Conservation (phyloP, 306 rosid species). For the Medicago ruthenica region DNA sequence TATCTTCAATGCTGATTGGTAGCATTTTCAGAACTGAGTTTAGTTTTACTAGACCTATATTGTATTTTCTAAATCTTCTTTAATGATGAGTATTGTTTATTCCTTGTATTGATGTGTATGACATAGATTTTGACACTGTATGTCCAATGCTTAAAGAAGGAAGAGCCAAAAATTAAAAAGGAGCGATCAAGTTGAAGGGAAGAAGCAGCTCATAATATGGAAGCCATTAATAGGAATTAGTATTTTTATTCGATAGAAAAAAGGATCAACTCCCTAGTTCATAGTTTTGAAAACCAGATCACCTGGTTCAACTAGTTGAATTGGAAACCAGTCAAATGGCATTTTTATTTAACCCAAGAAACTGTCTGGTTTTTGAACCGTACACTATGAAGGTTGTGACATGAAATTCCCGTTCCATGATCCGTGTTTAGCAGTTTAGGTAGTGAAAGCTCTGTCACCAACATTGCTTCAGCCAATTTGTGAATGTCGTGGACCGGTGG, state of each 20-base stretch:
- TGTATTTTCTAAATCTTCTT: constrained; percentile 33
- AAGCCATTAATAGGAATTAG: neutral
- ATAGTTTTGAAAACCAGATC: neutral
- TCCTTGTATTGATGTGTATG: constrained; percentile 23
- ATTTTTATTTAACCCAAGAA: neutral
- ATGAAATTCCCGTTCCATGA: neutral
- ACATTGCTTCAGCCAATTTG: neutral
- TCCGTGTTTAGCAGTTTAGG: constrained; percentile 1
- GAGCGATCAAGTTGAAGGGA: constrained; percentile 13
- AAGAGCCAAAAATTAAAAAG: constrained; percentile 10
- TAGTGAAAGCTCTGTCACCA: neutral
- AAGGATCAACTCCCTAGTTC: constrained; percentile 4
- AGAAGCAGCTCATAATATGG: neutral
- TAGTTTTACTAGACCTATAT: constrained; percentile 17
- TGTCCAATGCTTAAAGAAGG: constrained; percentile 31
- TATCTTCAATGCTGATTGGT: constrained; percentile 20
- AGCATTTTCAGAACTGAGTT: constrained; percentile 15
- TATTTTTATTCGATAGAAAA: neutral
- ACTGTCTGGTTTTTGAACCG: neutral
- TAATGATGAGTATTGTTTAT: neutral
- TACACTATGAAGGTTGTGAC: neutral
- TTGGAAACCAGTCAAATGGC: neutral
- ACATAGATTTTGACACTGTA: constrained; percentile 7
- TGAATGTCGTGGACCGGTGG: neutral
- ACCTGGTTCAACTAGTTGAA: neutral